Conservation (phyloP, 176 grass and related monocot genomes). For the Cenchrus americanus region DNA sequence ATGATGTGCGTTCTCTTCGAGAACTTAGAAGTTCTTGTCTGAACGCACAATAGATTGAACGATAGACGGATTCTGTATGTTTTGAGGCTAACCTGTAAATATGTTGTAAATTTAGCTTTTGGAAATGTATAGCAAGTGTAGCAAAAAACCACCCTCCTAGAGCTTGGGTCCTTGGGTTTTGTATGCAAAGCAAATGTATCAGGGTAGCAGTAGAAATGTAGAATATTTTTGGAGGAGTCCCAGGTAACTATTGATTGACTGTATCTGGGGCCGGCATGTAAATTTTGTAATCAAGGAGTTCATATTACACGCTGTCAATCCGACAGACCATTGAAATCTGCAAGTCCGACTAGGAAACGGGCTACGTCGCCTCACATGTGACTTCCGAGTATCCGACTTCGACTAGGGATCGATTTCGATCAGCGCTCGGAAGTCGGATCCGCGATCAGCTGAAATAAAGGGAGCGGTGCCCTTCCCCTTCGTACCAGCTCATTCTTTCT, state of each 20-base stretch:
- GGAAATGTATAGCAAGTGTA: conserved; percentile 11
- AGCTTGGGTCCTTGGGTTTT: neutral
- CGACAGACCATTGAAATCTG: too few species aligned
- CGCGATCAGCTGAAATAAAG: neutral
- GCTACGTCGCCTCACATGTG: neutral
- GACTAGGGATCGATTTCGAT: neutral
- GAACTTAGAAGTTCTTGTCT: conserved; percentile 38
- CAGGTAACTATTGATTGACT: neutral
- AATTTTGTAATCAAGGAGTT: neutral
- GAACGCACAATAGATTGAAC: conserved; percentile 33
- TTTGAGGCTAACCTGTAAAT: conserved; percentile 37
- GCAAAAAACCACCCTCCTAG: too few species aligned
- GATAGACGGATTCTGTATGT: conserved; percentile 11
- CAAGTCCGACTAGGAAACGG: neutral
- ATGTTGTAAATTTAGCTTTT: conserved; percentile 49
- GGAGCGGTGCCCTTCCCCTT: neutral
- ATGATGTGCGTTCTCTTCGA: conserved; percentile 49
- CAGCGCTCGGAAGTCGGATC: neutral
- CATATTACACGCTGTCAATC: neutral
- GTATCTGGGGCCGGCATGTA: neutral
- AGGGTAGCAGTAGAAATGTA: neutral
- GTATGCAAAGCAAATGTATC: neutral
- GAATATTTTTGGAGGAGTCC: neutral
- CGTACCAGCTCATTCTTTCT: neutral
- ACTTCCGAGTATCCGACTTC: neutral